phyloP scores from a whole-genome alignment of 805 yeast genomes.

The Grigorovia yakushimaensis region DNA sequence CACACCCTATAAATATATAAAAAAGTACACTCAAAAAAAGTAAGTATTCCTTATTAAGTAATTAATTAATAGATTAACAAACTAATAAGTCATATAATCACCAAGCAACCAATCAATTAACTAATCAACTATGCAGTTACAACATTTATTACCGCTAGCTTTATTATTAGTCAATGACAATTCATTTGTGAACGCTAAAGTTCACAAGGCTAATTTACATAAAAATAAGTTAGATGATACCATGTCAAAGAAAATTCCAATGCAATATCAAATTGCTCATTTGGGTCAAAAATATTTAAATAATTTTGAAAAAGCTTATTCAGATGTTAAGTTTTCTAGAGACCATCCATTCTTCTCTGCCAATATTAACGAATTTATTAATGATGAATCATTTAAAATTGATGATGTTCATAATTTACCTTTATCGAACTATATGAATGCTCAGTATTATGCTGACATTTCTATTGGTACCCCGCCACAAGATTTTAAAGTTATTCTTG shows the following conservation, averaged over 20 bases:
- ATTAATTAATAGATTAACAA: too few species aligned
- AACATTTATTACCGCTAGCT: slow-evolving; percentile 23
- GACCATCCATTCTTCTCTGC: slow-evolving; percentile 15
- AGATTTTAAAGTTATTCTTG: slow-evolving; percentile 84
- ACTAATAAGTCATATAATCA: too few species aligned
- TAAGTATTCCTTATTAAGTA: background rate
- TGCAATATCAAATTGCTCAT: slow-evolving; percentile 44
- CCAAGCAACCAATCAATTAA: too few species aligned
- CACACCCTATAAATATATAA: too few species aligned
- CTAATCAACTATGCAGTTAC: slow-evolving; percentile 12
- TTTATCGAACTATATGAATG: slow-evolving; percentile 85
- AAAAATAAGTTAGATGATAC: slow-evolving; percentile 41
- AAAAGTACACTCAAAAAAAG: too few species aligned
- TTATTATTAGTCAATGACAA: slow-evolving; percentile 15
- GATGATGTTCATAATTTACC: slow-evolving; percentile 62
- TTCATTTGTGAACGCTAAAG: slow-evolving; percentile 37
- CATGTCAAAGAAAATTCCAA: slow-evolving; percentile 37
- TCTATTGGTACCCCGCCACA: slow-evolving; percentile 90
- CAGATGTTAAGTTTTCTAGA: slow-evolving; percentile 29
- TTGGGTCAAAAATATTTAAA: slow-evolving; percentile 54
- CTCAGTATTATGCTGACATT: slow-evolving; percentile 92
- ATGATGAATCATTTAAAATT: slow-evolving; percentile 10
- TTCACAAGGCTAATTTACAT: slow-evolving; percentile 46
- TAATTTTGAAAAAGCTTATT: slow-evolving; percentile 37
- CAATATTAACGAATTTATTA: slow-evolving; percentile 1